Evolutionary conservation across 2,329 filamentous ascomycete genomes (phyloP).

Genomic region (Xylaria sp.): DNA sequence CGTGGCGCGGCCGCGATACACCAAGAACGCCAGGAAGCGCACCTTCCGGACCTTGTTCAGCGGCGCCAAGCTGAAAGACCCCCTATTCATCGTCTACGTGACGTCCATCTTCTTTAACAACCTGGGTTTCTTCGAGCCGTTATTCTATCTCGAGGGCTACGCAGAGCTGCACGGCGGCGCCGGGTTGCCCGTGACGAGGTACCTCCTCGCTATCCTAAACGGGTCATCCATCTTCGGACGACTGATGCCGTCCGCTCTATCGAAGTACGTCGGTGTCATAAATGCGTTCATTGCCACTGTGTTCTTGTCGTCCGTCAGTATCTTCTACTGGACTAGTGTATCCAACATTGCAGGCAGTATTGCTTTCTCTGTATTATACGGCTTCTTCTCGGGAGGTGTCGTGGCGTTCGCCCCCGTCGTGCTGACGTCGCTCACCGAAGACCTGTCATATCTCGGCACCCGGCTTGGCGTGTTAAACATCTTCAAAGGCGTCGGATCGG

Average conservation of each 20-base stretch:
- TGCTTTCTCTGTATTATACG: constrained; percentile 58
- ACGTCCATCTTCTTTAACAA: constrained; percentile 38
- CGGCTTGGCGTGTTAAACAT: constrained; percentile 58
- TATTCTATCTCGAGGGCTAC: constrained; percentile 36
- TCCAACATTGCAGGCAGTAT: constrained; percentile 52
- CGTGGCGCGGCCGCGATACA: constrained; percentile 36
- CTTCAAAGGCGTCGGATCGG: constrained; percentile 52
- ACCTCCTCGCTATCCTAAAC: constrained; percentile 64
- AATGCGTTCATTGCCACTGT: constrained; percentile 54
- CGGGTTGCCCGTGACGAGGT: constrained; percentile 52
- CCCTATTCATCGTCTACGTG: constrained; percentile 34
- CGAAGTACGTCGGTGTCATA: constrained; percentile 55
- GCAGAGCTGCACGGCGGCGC: constrained; percentile 31
- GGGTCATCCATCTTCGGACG: constrained; percentile 62
- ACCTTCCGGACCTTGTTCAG: constrained; percentile 30
- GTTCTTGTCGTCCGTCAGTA: constrained; percentile 50
- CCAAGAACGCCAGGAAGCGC: constrained; percentile 26
- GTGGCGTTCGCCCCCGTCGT: constrained; percentile 57
- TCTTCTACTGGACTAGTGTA: constrained; percentile 57
- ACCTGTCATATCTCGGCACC: constrained; percentile 55
- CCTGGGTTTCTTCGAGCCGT: constrained; percentile 36
- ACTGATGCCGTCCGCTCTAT: constrained; percentile 59
- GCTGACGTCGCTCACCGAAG: constrained; percentile 55
- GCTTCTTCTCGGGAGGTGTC: constrained; percentile 59
- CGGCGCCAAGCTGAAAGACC: constrained; percentile 32